Percentiles rank a stretch among this genome's conserved stretches.
phyloP scores from a whole-genome alignment of 345 rosid genomes.

The Pistacia atlantica region DNA sequence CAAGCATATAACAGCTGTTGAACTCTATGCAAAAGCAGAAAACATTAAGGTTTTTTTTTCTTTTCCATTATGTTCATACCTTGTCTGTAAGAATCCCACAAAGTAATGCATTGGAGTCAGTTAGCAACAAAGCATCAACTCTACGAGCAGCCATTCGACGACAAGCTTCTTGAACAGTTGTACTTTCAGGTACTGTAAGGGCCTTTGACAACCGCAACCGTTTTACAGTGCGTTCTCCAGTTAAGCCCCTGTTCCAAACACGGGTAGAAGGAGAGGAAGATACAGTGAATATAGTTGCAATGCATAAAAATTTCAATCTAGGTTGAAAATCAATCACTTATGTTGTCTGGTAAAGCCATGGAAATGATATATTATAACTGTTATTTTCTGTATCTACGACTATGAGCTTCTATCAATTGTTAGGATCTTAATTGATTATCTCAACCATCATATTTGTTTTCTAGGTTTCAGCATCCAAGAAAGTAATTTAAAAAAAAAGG shows the following conservation, averaged over 20 bases:
- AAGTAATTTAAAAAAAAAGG: no score
- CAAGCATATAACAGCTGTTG: background rate
- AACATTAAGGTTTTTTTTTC: background rate
- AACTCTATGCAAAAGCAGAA: background rate
- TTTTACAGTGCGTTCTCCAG: slow-evolving; percentile 93
- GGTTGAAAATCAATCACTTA: background rate
- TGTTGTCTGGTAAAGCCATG: background rate
- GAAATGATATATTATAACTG: background rate
- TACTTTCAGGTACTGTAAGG: slow-evolving; percentile 84
- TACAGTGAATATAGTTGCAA: background rate
- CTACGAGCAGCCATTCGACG: slow-evolving; percentile 92
- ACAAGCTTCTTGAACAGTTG: slow-evolving; percentile 84
- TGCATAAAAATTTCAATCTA: background rate
- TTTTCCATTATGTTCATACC: slow-evolving; percentile 38
- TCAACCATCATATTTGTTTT: background rate
- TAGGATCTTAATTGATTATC: background rate
- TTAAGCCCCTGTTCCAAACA: slow-evolving; percentile 59
- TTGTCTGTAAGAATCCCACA: slow-evolving; percentile 99
- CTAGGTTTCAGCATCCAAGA: background rate
- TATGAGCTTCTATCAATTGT: background rate
- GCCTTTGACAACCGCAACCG: slow-evolving; percentile 91
- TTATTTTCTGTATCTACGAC: background rate
- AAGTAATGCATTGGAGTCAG: slow-evolving; percentile 90
- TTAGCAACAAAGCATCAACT: slow-evolving; percentile 90
- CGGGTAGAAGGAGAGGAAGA: slow-evolving; percentile 3